Conservation (phyloP, 78 protist species). For the Dictyostelium firmibasis region DNA sequence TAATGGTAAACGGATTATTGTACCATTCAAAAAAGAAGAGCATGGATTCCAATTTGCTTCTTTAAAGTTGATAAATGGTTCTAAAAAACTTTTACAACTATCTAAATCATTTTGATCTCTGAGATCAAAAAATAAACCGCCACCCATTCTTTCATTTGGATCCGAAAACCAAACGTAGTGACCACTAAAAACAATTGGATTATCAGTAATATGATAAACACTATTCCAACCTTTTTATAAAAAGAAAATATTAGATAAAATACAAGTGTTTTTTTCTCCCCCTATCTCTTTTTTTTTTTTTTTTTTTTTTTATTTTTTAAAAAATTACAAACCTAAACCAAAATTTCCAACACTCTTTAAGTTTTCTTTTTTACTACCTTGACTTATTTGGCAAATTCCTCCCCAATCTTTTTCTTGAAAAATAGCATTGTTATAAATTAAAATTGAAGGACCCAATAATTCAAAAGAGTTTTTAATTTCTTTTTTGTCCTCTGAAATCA, state of each 20-base stretch:
- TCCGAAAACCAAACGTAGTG: background rate
- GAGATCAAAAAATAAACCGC: background rate
- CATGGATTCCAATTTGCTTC: slow-evolving; percentile 17
- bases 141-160: background rate
- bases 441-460: slow-evolving; percentile 24
- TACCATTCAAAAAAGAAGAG: background rate
- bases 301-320: too few relatives aligned
- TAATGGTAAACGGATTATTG: slow-evolving; percentile 18
- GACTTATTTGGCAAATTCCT: slow-evolving; percentile 1
- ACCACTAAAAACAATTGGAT: background rate
- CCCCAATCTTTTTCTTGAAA: slow-evolving; percentile 47
- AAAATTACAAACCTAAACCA: slow-evolving; percentile 9
- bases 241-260: too few relatives aligned
- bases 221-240: slow-evolving; percentile 4
- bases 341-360: slow-evolving; percentile 52
- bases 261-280: too few relatives aligned
- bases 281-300: too few relatives aligned
- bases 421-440: background rate
- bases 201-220: slow-evolving; percentile 37
- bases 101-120: background rate
- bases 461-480: background rate
- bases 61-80: slow-evolving; percentile 7
- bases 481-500: background rate
- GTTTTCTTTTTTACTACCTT: slow-evolving; percentile 48
- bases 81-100: background rate